A percentile compares a stretch with the other conserved stretches of the same genome.
These are phyloP conservation scores for Zasmidium cellare DNA, from an alignment of 2,329 filamentous ascomycete genomes.

Conservation along the genomic window DNA sequence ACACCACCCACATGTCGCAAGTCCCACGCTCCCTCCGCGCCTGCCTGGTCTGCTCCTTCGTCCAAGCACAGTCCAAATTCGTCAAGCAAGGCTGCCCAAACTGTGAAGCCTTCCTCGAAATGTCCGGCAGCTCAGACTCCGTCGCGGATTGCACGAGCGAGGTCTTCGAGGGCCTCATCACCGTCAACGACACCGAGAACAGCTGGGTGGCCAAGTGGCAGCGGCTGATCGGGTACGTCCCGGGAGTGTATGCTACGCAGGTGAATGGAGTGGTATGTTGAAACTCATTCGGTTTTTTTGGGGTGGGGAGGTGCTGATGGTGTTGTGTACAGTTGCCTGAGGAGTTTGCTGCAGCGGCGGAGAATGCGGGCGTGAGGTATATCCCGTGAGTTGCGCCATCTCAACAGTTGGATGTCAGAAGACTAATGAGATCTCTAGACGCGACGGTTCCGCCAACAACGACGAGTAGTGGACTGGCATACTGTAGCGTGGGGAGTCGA, in stretches of 20 bases:
- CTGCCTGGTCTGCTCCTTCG: slow-evolving; percentile 98
- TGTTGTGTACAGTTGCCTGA: slow-evolving; percentile 50
- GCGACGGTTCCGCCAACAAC: slow-evolving; percentile 20
- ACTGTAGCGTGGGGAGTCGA: not conserved
- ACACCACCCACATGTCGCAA: slow-evolving; percentile 41
- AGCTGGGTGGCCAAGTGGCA: slow-evolving; percentile 99
- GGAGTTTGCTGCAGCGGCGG: slow-evolving; percentile 56
- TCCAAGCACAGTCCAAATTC: slow-evolving; percentile 82
- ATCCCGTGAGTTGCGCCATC: slow-evolving; percentile 50
- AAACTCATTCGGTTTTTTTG: not conserved
- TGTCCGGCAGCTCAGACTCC: slow-evolving; percentile 69
- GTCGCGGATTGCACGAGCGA: slow-evolving; percentile 93
- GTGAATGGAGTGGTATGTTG: slow-evolving; percentile 76
- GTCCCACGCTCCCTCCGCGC: slow-evolving; percentile 77
- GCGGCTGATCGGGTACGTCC: slow-evolving; percentile 81
- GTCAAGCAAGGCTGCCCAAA: slow-evolving; percentile 87
- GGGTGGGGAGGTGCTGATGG: slow-evolving; percentile 10
- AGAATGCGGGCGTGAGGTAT: slow-evolving; percentile 62
- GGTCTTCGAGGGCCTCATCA: slow-evolving; percentile 91
- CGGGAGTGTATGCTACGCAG: slow-evolving; percentile 91
- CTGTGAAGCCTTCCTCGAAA: slow-evolving; percentile 88
- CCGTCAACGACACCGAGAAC: slow-evolving; percentile 74
- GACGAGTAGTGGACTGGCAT: slow-evolving; percentile 14
- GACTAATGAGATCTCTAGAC: slow-evolving; percentile 13
- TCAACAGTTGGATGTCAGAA: not conserved